Percentiles rank a stretch among this genome's conserved stretches.
Conservation (phyloP, 495 filamentous ascomycete genomes). For the Evernia prunastri region DNA sequence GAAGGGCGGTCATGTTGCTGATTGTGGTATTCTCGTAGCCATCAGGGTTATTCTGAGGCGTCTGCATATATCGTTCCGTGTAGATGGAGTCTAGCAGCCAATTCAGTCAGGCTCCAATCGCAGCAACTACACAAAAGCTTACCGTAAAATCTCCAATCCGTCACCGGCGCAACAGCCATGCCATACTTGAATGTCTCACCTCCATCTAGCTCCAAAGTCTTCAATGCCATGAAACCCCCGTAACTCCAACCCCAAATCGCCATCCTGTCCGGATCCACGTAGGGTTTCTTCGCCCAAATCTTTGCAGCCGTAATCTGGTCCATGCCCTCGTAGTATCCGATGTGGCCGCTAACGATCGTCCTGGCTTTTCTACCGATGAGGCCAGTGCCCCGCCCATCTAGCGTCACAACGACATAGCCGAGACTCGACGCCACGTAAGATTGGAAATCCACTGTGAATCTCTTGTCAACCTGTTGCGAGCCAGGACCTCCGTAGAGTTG, state of each 20-base stretch:
- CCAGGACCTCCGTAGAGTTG: slow-evolving; percentile 87
- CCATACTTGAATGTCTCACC: slow-evolving; percentile 89
- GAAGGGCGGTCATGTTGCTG: slow-evolving; percentile 60
- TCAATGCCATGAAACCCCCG: slow-evolving; percentile 95
- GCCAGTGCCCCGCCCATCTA: slow-evolving; percentile 90
- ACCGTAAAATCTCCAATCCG: slow-evolving; percentile 91
- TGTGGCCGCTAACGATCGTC: slow-evolving; percentile 70
- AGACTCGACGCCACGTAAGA: slow-evolving; percentile 78
- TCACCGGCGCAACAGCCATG: slow-evolving; percentile 96
- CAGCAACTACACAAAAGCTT: slow-evolving; percentile 11
- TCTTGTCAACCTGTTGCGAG: slow-evolving; percentile 78
- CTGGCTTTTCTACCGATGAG: slow-evolving; percentile 81
- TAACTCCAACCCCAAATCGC: slow-evolving; percentile 99
- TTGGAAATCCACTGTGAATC: slow-evolving; percentile 82
- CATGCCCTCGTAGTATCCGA: slow-evolving; percentile 76
- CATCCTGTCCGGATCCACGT: slow-evolving; percentile 73
- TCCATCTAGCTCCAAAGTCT: slow-evolving; percentile 85
- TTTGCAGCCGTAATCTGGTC: slow-evolving; percentile 92
- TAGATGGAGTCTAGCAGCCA: slow-evolving; percentile 72
- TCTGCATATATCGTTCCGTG: slow-evolving; percentile 94
- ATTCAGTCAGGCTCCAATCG: neutral
- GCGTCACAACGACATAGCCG: slow-evolving; percentile 92
- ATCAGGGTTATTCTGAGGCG: slow-evolving; percentile 66
- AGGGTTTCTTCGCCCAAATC: slow-evolving; percentile 73
- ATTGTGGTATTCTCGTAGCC: slow-evolving; percentile 77